Base-by-base conservation (phyloP, 2,329 filamentous ascomycete species). In the Exophiala sideris region DNA sequence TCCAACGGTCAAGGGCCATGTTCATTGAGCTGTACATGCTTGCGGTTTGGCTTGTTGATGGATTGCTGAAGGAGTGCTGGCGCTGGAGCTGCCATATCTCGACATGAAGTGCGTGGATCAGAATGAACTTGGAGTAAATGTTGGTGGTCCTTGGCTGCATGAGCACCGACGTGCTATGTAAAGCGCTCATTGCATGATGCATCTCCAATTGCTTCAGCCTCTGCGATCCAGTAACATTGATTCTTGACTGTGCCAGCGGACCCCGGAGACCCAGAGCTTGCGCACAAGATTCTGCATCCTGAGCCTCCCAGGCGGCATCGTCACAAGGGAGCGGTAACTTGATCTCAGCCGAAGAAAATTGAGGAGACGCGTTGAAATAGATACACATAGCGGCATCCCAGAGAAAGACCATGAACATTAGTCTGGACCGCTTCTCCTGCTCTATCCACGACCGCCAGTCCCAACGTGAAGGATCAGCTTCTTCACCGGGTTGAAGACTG, bases 271-370 rank as follows among this genome's bases (percentile, higher is more conserved):
- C 85, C 3, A 90, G 72, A 5, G 85, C 83, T 58, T 81, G 76
- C 18, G 83, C 83, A 66, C 86, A 90, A 35, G 83, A 79, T 12
- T 77, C 68, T 4, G 75, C 69, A 36, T 76, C 79, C 32, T 71
- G 73, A 3, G 87, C 86, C 62, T 89, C 86, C 86, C 87, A 90
- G 2, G 84, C 82, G 12, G 84, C 84, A 68, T 90, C 87, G 62
- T 90, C 86, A 11, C 81, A 79, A 7, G 87, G 87, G 5, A 91
- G 72, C n/a, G 86, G 85, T 35, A 89, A 68, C 29, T 77, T 76
- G 47, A 89, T 76, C 61, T 89, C 85, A 33, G 83, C 76, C 7
- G 78, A 71, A 54, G 88, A 82, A 39, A 89, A 81, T 41, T 81
- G 76, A 11, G 85, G 79, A 8, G 77, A 70, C n/a, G 73, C 71